Evolutionary conservation across 2,329 filamentous ascomycete genomes (phyloP).

Genomic region (Zymoseptoria brevis): DNA sequence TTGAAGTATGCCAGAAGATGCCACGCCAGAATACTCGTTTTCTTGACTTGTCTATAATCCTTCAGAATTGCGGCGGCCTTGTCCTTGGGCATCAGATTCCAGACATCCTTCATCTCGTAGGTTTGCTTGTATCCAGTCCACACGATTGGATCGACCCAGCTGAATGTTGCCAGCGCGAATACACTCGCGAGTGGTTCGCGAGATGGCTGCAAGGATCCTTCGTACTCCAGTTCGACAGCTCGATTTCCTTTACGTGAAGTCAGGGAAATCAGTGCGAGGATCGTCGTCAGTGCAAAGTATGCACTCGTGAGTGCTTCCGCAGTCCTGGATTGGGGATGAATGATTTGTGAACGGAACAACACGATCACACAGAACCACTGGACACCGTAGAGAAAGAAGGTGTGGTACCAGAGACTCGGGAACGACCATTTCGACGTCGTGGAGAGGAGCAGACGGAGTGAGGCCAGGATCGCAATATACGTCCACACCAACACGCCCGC

Average conservation of each 20-base stretch:
- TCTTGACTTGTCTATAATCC: conserved; percentile 78
- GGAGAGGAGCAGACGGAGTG: conserved; percentile 60
- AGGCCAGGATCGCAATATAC: conserved; percentile 68
- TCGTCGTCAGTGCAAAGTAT: conserved; percentile 65
- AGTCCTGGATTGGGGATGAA: conserved; percentile 61
- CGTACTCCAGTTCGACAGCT: conserved; percentile 77
- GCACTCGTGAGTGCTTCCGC: conserved; percentile 58
- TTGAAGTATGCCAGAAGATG: conserved; percentile 84
- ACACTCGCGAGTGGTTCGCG: conserved; percentile 81
- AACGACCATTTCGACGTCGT: conserved; percentile 55
- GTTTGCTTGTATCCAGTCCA: conserved; percentile 81
- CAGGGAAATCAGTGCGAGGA: conserved; percentile 68
- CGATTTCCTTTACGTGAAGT: conserved; percentile 89
- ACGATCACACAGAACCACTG: conserved; percentile 73
- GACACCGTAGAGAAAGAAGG: conserved; percentile 69
- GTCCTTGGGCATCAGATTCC: conserved; percentile 83
- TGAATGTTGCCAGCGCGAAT: conserved; percentile 78
- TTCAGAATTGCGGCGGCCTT: conserved; percentile 74
- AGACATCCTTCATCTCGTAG: conserved; percentile 76
- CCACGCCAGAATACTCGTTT: conserved; percentile 67
- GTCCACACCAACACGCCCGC: conserved; percentile 67
- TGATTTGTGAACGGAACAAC: conserved; percentile 75
- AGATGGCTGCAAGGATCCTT: conserved; percentile 79
- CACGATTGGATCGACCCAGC: conserved; percentile 84
- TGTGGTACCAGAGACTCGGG: conserved; percentile 84